Percentiles rank a stretch among this genome's conserved stretches.
phyloP scores from a whole-genome alignment of 1,284 basidiomycete species.

The Pseudozyma sp. region DNA sequence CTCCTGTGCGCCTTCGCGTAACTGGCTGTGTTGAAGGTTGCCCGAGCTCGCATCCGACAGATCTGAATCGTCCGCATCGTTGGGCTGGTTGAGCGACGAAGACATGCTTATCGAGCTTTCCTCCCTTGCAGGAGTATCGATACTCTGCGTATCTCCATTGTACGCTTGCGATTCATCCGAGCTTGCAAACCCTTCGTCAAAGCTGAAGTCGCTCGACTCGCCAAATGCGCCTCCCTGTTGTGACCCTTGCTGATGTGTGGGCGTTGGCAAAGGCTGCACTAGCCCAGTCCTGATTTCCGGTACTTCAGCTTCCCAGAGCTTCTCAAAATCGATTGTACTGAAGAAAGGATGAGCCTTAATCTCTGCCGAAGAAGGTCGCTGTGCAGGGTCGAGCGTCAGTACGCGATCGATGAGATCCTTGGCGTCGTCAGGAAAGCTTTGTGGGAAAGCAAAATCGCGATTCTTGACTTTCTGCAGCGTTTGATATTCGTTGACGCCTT shows the following conservation, averaged over 20 bases:
- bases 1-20: neutral
- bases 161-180: slow-evolving; percentile 43
- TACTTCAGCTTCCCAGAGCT: slow-evolving; percentile 48
- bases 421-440: slow-evolving; percentile 71
- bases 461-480: slow-evolving; percentile 74
- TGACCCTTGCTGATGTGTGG: neutral
- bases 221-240: neutral
- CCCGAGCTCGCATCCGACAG: slow-evolving; percentile 27
- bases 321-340: slow-evolving; percentile 37
- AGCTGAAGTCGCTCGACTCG: slow-evolving; percentile 44
- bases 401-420: slow-evolving; percentile 71
- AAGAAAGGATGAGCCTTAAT: slow-evolving; percentile 60
- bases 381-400: slow-evolving; percentile 67
- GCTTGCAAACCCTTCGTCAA: slow-evolving; percentile 42
- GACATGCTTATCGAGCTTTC: slow-evolving; percentile 25
- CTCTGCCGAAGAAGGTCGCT: slow-evolving; percentile 32
- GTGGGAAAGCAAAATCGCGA: slow-evolving; percentile 71
- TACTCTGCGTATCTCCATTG: slow-evolving; percentile 41
- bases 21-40: neutral
- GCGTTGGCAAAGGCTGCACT: slow-evolving; percentile 26
- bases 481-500: slow-evolving; percentile 74
- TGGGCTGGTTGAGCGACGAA: slow-evolving; percentile 1
- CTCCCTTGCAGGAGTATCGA: slow-evolving; percentile 18
- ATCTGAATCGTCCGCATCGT: slow-evolving; percentile 42
- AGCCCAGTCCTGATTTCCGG: slow-evolving; percentile 48